Conservation (phyloP, 441 rosid genomes). For the Corymbia calophylla region DNA sequence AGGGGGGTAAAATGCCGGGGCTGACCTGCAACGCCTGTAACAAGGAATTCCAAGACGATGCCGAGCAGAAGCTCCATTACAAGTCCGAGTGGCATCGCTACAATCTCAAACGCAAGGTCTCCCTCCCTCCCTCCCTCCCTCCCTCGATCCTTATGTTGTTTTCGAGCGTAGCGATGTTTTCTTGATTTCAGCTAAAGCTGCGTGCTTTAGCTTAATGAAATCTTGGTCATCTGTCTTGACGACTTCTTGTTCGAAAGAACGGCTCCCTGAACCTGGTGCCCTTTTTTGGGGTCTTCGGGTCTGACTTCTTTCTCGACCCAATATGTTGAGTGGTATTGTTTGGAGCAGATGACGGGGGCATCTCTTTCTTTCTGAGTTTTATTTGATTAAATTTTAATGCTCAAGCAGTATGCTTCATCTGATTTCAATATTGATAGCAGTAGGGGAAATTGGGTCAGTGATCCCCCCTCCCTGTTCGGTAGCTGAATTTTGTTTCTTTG, state of each 20-base stretch:
- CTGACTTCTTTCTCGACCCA: not conserved
- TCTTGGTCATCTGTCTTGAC: not conserved
- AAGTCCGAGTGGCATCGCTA: constrained; percentile 98
- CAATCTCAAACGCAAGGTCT: constrained; percentile 95
- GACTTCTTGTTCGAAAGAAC: not conserved
- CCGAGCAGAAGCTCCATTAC: constrained; percentile 78
- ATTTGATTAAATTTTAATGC: not conserved
- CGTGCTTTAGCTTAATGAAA: not conserved
- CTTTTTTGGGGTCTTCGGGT: not conserved
- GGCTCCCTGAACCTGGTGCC: not conserved
- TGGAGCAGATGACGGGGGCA: not conserved
- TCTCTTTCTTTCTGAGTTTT: not conserved
- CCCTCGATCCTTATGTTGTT: not conserved
- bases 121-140: not conserved
- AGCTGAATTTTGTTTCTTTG: not conserved
- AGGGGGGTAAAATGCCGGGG: constrained; percentile 39
- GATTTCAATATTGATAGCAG: not conserved
- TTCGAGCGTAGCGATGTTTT: not conserved
- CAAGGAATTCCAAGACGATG: constrained; percentile 63
- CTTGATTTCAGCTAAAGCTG: not conserved
- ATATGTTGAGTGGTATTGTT: not conserved
- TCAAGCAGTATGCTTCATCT: not conserved
- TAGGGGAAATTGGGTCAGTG: not conserved
- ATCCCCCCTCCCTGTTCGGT: not conserved
- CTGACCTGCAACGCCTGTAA: constrained; percentile 89